Evolutionary conservation across 2,329 filamentous ascomycete genomes (phyloP).

Genomic region (Ambrosiella xylebori): DNA sequence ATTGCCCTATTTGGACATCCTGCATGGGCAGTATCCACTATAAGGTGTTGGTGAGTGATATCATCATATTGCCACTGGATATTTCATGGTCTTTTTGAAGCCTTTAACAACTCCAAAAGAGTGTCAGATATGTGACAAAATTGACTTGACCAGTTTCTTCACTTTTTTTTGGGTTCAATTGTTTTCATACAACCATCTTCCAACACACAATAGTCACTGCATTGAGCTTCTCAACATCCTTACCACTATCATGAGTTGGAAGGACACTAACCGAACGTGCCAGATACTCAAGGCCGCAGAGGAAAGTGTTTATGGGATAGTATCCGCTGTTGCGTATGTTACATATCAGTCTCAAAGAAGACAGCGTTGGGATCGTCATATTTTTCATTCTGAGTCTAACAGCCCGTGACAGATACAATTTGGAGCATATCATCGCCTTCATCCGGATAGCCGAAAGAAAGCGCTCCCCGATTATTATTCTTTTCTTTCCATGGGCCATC

Average conservation of each 20-base stretch:
- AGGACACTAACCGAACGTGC: conserved; percentile 16
- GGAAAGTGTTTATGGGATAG: conserved; percentile 36
- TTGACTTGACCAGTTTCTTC: too few relatives aligned
- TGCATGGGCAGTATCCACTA: neutral
- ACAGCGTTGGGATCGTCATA: neutral
- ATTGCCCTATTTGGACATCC: neutral
- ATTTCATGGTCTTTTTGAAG: too few relatives aligned
- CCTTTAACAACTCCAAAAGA: too few relatives aligned
- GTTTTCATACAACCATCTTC: too few relatives aligned
- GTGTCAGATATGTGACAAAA: too few relatives aligned
- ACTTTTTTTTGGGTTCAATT: too few relatives aligned
- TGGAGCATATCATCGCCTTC: conserved; percentile 52
- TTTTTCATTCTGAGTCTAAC: neutral
- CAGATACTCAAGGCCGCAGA: conserved; percentile 36
- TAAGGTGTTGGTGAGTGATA: neutral
- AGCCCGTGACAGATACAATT: conserved; percentile 30
- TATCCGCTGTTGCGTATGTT: conserved; percentile 28
- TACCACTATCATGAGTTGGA: neutral
- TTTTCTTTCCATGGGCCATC: conserved; percentile 47
- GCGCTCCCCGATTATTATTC: conserved; percentile 47
- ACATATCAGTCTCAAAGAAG: too few relatives aligned
- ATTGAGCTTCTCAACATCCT: neutral
- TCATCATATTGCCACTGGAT: too few relatives aligned
- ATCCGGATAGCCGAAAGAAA: conserved; percentile 52
- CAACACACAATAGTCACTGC: neutral